Percentiles rank a stretch among this genome's conserved stretches.
Conservation (phyloP, 805 yeast genomes). For the Metschnikowia sp. region DNA sequence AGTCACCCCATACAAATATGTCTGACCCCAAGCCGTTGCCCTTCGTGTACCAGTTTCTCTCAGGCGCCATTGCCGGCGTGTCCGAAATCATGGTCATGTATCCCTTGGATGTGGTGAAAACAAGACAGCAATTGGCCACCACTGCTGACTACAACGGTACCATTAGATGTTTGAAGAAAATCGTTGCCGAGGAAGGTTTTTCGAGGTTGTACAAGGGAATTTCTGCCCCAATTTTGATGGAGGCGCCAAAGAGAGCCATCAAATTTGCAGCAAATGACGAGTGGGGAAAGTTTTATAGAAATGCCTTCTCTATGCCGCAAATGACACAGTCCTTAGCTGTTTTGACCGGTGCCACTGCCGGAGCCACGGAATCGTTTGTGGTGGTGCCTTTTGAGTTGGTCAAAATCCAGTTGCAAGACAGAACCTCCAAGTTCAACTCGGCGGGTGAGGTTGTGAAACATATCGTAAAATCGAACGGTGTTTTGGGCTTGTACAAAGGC, state of each 20-base stretch:
- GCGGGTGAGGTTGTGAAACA: slow-evolving; percentile 77
- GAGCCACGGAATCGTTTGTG: slow-evolving; percentile 93
- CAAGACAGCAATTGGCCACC: slow-evolving; percentile 78
- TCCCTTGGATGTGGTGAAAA: slow-evolving; percentile 95
- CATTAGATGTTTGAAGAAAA: slow-evolving; percentile 77
- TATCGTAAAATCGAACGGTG: slow-evolving; percentile 73
- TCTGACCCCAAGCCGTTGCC: slow-evolving; percentile 52
- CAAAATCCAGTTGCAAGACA: slow-evolving; percentile 92
- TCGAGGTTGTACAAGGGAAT: slow-evolving; percentile 88
- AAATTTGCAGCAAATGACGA: slow-evolving; percentile 98
- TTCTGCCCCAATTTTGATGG: slow-evolving; percentile 95
- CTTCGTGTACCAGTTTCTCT: slow-evolving; percentile 82
- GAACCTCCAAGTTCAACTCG: slow-evolving; percentile 73
- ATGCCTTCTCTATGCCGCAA: slow-evolving; percentile 60
- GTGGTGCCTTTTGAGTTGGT: slow-evolving; percentile 97
- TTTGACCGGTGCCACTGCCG: slow-evolving; percentile 96
- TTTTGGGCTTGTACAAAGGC: slow-evolving; percentile 85
- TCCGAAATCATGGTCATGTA: slow-evolving; percentile 94
- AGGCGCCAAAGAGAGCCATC: slow-evolving; percentile 98
- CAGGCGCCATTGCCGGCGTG: slow-evolving; percentile 94
- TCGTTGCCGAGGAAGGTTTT: slow-evolving; percentile 81
- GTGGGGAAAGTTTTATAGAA: slow-evolving; percentile 83
- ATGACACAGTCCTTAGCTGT: slow-evolving; percentile 83
- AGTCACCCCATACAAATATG: slow-evolving; percentile 8
- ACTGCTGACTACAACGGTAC: slow-evolving; percentile 77